These are phyloP conservation scores for Diutina siamensis DNA, from an alignment of 1,139 yeast species.

Conservation along the genomic window DNA sequence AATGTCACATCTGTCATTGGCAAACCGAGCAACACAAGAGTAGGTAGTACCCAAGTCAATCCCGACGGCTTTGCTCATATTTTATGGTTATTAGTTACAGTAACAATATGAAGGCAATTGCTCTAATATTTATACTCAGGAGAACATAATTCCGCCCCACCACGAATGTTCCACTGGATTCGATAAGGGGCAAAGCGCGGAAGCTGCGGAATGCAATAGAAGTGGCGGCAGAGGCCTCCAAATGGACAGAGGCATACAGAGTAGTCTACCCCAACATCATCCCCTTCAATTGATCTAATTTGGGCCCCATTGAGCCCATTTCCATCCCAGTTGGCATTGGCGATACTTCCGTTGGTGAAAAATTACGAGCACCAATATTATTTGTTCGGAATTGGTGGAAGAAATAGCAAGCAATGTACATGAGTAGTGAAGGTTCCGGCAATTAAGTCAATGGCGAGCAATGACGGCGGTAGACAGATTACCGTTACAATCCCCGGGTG, in stretches of 20 bases:
- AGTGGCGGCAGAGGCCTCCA: too few species aligned
- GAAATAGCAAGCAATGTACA: neutral
- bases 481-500: too few species aligned
- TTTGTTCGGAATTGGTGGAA: neutral
- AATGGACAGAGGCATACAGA: too few species aligned
- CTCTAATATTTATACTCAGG: neutral
- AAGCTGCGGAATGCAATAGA: neutral
- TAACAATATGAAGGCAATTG: neutral
- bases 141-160: neutral
- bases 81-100: neutral
- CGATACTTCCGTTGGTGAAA: neutral
- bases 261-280: too few species aligned
- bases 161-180: neutral
- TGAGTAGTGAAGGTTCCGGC: neutral
- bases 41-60: conserved; percentile 7
- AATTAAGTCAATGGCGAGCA: neutral
- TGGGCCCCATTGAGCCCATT: too few species aligned
- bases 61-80: conserved; percentile 4
- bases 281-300: too few species aligned
- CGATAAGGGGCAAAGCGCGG: neutral
- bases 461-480: neutral
- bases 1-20: conserved; percentile 63
- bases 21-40: conserved; percentile 69
- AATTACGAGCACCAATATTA: neutral
- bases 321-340: too few species aligned